phyloP scores from a whole-genome alignment of 495 filamentous ascomycete genomes.

The Apiosordaria backusii region DNA sequence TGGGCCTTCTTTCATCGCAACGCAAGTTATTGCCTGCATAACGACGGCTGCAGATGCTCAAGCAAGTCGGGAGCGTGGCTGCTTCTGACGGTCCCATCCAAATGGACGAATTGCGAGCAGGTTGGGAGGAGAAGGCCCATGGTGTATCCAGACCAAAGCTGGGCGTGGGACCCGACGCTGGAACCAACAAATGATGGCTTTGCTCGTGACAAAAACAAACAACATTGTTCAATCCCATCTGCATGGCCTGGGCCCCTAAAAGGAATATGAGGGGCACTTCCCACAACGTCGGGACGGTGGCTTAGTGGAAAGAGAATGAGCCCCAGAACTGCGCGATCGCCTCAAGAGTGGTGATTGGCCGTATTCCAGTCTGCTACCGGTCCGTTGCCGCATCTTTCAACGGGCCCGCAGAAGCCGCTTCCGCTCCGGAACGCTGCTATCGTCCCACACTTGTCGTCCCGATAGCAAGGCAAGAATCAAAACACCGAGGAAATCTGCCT shows the following conservation, averaged over 20 bases:
- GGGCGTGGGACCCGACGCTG: slow-evolving; percentile 8
- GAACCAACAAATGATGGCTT: slow-evolving; percentile 8
- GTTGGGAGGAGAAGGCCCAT: slow-evolving; percentile 10
- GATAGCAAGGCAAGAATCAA: slow-evolving; percentile 5
- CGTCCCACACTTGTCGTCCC: slow-evolving; percentile 9
- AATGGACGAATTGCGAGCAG: slow-evolving; percentile 8
- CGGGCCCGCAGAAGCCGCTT: slow-evolving; percentile 16
- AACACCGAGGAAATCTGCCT: background rate
- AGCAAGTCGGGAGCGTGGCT: background rate
- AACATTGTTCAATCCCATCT: slow-evolving; percentile 10
- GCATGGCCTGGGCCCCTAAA: slow-evolving; percentile 11
- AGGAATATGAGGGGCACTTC: slow-evolving; percentile 6
- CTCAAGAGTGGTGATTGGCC: slow-evolving; percentile 23
- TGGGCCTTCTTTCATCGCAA: slow-evolving; percentile 21
- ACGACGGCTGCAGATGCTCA: background rate
- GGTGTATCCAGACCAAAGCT: background rate
- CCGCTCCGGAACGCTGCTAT: slow-evolving; percentile 3
- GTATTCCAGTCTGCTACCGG: too few relatives aligned
- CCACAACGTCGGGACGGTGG: slow-evolving; percentile 22
- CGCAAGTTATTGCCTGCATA: slow-evolving; percentile 22
- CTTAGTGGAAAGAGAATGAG: slow-evolving; percentile 13
- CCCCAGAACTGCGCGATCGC: background rate
- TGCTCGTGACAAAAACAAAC: background rate
- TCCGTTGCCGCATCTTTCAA: slow-evolving; percentile 17
- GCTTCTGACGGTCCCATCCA: background rate